phyloP scores from a whole-genome alignment of 2,329 filamentous ascomycete species.

The Colletotrichum scovillei region DNA sequence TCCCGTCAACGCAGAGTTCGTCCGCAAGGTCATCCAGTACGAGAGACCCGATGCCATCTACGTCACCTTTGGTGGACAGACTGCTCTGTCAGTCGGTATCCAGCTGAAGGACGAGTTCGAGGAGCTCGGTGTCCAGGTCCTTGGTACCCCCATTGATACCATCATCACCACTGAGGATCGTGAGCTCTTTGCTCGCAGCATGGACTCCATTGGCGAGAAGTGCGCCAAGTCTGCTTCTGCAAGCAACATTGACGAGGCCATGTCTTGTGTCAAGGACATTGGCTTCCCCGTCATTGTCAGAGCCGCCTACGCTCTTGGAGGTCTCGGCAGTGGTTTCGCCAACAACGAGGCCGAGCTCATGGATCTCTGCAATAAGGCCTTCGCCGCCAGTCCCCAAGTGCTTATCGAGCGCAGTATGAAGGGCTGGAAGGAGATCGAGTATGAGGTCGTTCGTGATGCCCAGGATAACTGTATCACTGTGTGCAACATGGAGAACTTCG shows the following conservation, averaged over 20 bases:
- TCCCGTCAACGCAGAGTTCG: slow-evolving; percentile 95
- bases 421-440: slow-evolving; percentile 99
- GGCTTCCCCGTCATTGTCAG: slow-evolving; percentile 97
- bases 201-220: slow-evolving; percentile 98
- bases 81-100: slow-evolving; percentile 95
- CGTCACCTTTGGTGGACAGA: slow-evolving; percentile 97
- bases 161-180: slow-evolving; percentile 99
- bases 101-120: slow-evolving; percentile 98
- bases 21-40: slow-evolving; percentile 95
- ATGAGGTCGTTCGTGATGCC: slow-evolving; percentile 95
- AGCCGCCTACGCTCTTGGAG: slow-evolving; percentile 94
- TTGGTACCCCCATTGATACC: slow-evolving; percentile 96
- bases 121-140: slow-evolving; percentile 88
- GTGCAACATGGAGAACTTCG: slow-evolving; percentile 99
- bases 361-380: slow-evolving; percentile 92
- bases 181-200: slow-evolving; percentile 95
- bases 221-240: slow-evolving; percentile 97
- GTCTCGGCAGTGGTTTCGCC: slow-evolving; percentile 94
- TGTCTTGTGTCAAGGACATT: slow-evolving; percentile 89
- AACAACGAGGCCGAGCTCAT: slow-evolving; percentile 85
- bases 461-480: slow-evolving; percentile 99
- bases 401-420: slow-evolving; percentile 99
- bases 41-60: slow-evolving; percentile 97
- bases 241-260: slow-evolving; percentile 86
- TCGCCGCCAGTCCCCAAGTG: slow-evolving; percentile 94